Conservation (phyloP, 768 basidiomycete species). For the Mycena chlorophos region DNA sequence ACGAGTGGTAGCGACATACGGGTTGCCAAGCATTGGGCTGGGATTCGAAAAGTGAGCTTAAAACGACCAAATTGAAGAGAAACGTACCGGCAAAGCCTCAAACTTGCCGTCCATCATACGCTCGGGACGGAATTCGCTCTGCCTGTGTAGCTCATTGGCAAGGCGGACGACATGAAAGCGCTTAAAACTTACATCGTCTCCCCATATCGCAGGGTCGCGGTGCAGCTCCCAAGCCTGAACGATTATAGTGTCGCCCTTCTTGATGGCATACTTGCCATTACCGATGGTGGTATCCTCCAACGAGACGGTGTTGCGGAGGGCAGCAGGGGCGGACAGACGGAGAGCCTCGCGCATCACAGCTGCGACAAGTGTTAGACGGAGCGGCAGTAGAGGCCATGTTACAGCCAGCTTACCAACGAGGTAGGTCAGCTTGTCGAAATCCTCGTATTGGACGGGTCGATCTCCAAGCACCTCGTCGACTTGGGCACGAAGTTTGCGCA, state of each 20-base stretch:
- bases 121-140: conserved; percentile 46
- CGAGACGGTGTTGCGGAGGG: conserved; percentile 34
- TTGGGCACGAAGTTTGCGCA: conserved; percentile 47
- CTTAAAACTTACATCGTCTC: conserved; percentile 43
- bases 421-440: conserved; percentile 46
- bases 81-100: conserved; percentile 39
- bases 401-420: conserved; percentile 32
- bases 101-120: conserved; percentile 52
- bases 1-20: conserved; percentile 23
- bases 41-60: not conserved
- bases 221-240: conserved; percentile 35
- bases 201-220: conserved; percentile 47
- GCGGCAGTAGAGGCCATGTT: not conserved
- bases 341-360: conserved; percentile 42
- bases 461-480: conserved; percentile 48
- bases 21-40: conserved; percentile 48
- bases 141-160: conserved; percentile 30
- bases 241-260: conserved; percentile 29
- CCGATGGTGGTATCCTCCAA: conserved; percentile 39
- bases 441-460: conserved; percentile 36
- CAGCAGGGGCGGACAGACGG: conserved; percentile 40
- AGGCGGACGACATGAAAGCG: not conserved
- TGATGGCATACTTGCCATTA: conserved; percentile 42
- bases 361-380: conserved; percentile 10
- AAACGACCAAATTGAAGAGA: not conserved